Percentiles rank a stretch among this genome's conserved stretches.
Conservation (phyloP, 2,329 filamentous ascomycete species). For the Botrytis tulipae region DNA sequence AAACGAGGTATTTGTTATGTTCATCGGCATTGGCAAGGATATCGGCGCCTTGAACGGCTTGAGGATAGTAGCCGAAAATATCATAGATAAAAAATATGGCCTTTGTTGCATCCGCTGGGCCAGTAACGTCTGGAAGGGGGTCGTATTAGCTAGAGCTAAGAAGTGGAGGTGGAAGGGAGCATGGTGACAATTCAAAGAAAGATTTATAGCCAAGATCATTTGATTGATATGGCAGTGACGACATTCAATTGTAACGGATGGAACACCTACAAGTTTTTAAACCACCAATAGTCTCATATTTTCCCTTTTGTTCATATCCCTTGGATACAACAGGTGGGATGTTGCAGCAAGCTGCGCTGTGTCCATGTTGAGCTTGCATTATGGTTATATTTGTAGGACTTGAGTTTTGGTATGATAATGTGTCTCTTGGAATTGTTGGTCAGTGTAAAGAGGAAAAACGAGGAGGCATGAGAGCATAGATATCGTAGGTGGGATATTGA, state of each 20-base stretch:
- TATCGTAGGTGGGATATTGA: neutral
- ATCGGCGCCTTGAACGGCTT: slow-evolving; percentile 69
- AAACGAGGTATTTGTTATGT: slow-evolving; percentile 72
- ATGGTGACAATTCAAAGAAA: neutral
- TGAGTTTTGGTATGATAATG: neutral
- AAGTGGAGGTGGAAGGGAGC: neutral
- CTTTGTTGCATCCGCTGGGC: slow-evolving; percentile 50
- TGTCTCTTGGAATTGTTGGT: neutral
- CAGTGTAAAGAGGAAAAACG: neutral
- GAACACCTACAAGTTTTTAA: slow-evolving; percentile 50
- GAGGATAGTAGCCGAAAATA: slow-evolving; percentile 69
- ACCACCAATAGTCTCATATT: slow-evolving; percentile 55
- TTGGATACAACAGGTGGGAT: slow-evolving; percentile 56
- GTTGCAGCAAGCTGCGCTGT: slow-evolving; percentile 57
- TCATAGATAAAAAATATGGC: slow-evolving; percentile 61
- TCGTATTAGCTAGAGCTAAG: neutral
- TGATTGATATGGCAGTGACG: neutral
- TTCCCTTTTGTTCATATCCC: slow-evolving; percentile 55
- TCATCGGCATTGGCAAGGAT: slow-evolving; percentile 55
- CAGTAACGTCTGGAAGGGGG: slow-evolving; percentile 43
- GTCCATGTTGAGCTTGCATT: slow-evolving; percentile 42
- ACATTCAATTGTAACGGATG: neutral
- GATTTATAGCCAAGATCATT: neutral
- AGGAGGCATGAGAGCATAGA: neutral
- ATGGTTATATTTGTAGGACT: neutral